phyloP scores from a whole-genome alignment of 176 grass and related monocot species.

The Hordeum marinum region DNA sequence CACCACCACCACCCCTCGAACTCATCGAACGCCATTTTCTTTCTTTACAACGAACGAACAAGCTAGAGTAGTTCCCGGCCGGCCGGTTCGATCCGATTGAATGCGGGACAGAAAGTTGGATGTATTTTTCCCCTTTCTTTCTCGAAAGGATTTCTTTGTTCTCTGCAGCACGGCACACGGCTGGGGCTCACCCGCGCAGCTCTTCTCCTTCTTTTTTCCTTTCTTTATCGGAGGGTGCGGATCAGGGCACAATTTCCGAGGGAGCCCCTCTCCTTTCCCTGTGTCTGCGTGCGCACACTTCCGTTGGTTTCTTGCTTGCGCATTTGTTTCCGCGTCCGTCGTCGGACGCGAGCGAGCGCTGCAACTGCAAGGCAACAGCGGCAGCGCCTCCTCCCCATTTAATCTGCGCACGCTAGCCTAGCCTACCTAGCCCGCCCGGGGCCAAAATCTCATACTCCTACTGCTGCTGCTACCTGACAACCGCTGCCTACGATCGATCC shows the following conservation, averaged over 20 bases:
- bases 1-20: no score
- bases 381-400: not conserved
- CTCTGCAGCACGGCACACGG: not conserved
- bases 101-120: not conserved
- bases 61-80: not conserved
- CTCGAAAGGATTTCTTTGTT: not conserved
- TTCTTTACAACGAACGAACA: not conserved
- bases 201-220: not conserved
- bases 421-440: not conserved
- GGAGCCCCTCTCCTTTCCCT: slow-evolving; percentile 1
- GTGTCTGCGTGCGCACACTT: slow-evolving; percentile 16
- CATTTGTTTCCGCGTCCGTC: slow-evolving; percentile 35
- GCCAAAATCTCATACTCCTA: not conserved
- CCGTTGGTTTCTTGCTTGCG: slow-evolving; percentile 10
- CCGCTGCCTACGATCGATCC: not conserved
- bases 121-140: not conserved
- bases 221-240: slow-evolving; percentile 28
- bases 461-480: not conserved
- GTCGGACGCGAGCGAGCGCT: not conserved
- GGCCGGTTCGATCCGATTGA: not conserved
- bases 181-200: not conserved
- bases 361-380: not conserved
- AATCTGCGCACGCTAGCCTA: not conserved
- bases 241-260: slow-evolving; percentile 62
- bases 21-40: not conserved